These are phyloP conservation scores for Vitis rotundifolia DNA, from an alignment of 164 flowering plant species.

Conservation along the genomic window DNA sequence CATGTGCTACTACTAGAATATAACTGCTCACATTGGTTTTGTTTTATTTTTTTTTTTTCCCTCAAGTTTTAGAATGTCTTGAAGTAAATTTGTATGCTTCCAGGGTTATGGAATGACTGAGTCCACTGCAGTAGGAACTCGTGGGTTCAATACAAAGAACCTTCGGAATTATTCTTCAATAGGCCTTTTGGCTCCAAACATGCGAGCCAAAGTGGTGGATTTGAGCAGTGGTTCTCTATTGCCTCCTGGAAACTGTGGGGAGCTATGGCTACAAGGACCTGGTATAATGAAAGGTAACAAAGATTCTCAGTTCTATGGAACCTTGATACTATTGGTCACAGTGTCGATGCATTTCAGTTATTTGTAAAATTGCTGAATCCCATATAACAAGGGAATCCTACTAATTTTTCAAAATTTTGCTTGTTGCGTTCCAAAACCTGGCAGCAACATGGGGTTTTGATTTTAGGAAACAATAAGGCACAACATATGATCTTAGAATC, in stretches of 20 bases:
- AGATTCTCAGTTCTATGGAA: background rate
- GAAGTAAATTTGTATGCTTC: background rate
- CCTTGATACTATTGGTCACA: too few relatives aligned
- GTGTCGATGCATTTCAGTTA: too few relatives aligned
- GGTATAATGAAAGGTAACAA: constrained; percentile 72
- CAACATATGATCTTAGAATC: too few relatives aligned
- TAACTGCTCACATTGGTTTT: background rate
- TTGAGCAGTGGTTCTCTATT: constrained; percentile 41
- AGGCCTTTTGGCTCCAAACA: constrained; percentile 77
- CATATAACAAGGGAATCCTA: too few relatives aligned
- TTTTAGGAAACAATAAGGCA: too few relatives aligned
- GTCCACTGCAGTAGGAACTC: constrained; percentile 80
- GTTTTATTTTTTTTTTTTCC: background rate
- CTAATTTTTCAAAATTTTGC: too few relatives aligned
- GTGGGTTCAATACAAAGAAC: constrained; percentile 58
- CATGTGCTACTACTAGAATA: too few relatives aligned
- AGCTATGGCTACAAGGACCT: constrained; percentile 74
- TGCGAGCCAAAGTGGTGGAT: constrained; percentile 76
- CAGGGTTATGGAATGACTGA: constrained; percentile 97
- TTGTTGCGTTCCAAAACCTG: too few relatives aligned
- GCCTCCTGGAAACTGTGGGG: constrained; percentile 73
- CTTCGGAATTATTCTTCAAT: constrained; percentile 53
- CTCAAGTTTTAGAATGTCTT: background rate
- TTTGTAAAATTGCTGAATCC: background rate
- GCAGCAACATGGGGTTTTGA: too few relatives aligned